Conservation (phyloP, 225 moss, liverwort and hornwort species). For the Takakia lepidozioides region DNA sequence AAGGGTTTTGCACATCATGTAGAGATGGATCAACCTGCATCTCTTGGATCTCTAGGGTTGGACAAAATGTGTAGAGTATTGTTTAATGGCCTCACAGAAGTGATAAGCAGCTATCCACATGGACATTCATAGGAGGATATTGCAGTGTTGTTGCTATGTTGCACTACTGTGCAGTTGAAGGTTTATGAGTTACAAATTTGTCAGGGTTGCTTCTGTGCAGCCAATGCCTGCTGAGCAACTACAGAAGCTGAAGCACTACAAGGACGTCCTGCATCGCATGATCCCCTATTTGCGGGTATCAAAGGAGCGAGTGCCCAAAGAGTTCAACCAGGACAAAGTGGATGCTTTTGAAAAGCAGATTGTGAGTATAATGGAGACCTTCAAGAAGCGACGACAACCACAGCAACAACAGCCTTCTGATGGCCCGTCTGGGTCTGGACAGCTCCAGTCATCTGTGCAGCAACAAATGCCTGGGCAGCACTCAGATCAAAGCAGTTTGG, state of each 20-base stretch:
- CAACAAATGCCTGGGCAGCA: constrained; percentile 45
- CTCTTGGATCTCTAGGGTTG: too few species aligned
- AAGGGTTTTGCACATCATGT: too few species aligned
- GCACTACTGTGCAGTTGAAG: too few species aligned
- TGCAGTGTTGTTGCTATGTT: too few species aligned
- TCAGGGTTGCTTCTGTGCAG: too few species aligned
- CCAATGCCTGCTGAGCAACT: constrained; percentile 96
- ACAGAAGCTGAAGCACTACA: constrained; percentile 92
- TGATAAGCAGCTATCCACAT: too few species aligned
- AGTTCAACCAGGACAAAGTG: constrained; percentile 98
- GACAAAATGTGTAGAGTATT: too few species aligned
- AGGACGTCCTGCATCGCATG: constrained; percentile 96
- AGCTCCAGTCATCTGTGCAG: constrained; percentile 11
- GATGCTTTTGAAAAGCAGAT: constrained; percentile 99
- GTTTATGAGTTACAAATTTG: too few species aligned
- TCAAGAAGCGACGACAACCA: constrained; percentile 82
- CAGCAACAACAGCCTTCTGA: constrained; percentile 25
- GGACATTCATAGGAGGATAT: too few species aligned
- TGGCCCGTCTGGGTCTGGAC: constrained; percentile 36
- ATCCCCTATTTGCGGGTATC: constrained; percentile 91
- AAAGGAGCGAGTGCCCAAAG: constrained; percentile 86
- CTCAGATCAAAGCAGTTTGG: constrained; percentile 51
- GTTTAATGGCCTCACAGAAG: too few species aligned
- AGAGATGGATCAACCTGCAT: too few species aligned
- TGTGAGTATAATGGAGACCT: constrained; percentile 98